phyloP scores from a whole-genome alignment of 2,329 filamentous ascomycete genomes.

The Berkeleyomyces basicola region DNA sequence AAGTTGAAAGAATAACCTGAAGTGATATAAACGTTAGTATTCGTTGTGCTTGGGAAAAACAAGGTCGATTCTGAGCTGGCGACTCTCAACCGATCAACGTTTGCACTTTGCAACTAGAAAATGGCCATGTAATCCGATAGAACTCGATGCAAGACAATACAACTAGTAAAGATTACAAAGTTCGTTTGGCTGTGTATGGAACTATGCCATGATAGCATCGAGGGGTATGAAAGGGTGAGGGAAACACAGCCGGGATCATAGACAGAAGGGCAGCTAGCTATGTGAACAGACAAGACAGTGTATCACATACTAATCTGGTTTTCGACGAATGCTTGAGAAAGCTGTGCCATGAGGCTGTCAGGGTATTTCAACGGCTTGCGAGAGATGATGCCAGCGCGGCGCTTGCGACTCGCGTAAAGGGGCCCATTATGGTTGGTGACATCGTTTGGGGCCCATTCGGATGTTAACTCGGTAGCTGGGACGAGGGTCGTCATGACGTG shows the following conservation, averaged over 20 bases:
- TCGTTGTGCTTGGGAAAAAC: not conserved
- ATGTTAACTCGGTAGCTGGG: slow-evolving; percentile 10
- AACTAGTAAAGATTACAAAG: not conserved
- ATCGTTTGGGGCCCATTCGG: slow-evolving; percentile 13
- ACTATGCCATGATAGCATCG: not conserved
- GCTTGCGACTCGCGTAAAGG: slow-evolving; percentile 13
- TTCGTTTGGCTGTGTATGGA: not conserved
- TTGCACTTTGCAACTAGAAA: not conserved
- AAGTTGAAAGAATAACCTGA: slow-evolving; percentile 69
- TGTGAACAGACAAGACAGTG: not conserved
- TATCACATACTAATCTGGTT: slow-evolving; percentile 58
- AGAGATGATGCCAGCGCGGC: slow-evolving; percentile 13
- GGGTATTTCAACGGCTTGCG: slow-evolving; percentile 12
- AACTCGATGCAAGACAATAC: not conserved
- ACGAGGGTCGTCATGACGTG: not conserved
- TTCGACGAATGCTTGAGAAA: slow-evolving; percentile 54
- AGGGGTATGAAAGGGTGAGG: not conserved
- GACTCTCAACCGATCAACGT: not conserved
- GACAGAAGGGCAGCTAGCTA: not conserved
- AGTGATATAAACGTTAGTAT: not conserved
- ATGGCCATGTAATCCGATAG: not conserved
- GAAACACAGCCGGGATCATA: not conserved
- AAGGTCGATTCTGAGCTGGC: not conserved
- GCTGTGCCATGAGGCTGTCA: slow-evolving; percentile 25
- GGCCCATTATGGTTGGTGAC: slow-evolving; percentile 13